Conservation (phyloP, 2,329 filamentous ascomycete genomes). For the Rhinocladiella similis region DNA sequence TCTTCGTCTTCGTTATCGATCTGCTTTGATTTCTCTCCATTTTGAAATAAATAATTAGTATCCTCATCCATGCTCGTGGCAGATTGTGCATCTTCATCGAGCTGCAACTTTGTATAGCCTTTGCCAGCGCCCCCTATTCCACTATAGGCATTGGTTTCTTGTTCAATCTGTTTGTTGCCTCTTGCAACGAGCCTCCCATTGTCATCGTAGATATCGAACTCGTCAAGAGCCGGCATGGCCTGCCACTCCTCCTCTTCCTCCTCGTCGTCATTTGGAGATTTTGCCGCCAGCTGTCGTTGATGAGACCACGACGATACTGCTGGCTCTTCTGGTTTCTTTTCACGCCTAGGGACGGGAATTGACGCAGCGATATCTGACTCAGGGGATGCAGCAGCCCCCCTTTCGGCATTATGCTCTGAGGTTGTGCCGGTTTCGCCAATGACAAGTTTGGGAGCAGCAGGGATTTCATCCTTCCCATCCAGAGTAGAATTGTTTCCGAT, state of each 20-base stretch:
- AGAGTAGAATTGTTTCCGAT: too few species aligned
- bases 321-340: slow-evolving; percentile 40
- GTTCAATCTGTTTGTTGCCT: slow-evolving; percentile 69
- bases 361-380: slow-evolving; percentile 13
- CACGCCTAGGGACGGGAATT: slow-evolving; percentile 36
- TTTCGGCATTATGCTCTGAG: not conserved
- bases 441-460: too few species aligned
- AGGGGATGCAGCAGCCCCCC: not conserved
- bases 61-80: slow-evolving; percentile 97
- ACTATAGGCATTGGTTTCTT: slow-evolving; percentile 61
- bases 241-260: slow-evolving; percentile 73
- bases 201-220: slow-evolving; percentile 94
- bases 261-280: slow-evolving; percentile 46
- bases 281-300: slow-evolving; percentile 64
- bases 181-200: slow-evolving; percentile 82
- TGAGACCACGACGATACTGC: slow-evolving; percentile 84
- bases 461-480: too few species aligned
- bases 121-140: slow-evolving; percentile 80
- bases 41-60: slow-evolving; percentile 91
- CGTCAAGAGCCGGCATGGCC: slow-evolving; percentile 88
- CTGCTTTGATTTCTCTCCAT: slow-evolving; percentile 54
- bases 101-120: slow-evolving; percentile 90
- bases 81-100: slow-evolving; percentile 92
- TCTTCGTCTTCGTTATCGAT: slow-evolving; percentile 60
- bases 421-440: too few species aligned